Base-by-base conservation (phyloP, 495 filamentous ascomycete species). In the Cryomyces minteri region DNA sequence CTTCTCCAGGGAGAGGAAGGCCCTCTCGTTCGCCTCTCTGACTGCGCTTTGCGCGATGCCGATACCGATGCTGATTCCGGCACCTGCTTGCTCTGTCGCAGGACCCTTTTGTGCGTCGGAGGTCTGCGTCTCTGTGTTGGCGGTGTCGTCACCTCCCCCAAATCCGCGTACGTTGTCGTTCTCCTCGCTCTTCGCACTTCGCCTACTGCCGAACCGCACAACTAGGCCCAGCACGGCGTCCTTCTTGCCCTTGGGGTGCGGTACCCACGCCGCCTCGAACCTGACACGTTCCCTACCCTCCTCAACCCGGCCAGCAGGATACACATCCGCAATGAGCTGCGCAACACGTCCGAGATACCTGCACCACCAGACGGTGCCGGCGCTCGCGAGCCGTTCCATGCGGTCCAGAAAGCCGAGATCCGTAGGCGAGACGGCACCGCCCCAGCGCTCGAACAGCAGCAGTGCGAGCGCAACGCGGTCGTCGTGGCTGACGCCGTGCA, bases 381-480 rank as follows among this genome's bases (percentile, higher is more conserved):
- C 53, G 0, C 64, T 63, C 0, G 72, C 54, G 5, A 77, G 56
- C 33, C 61, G 59, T 11, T 65, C 62, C 0, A 80, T 54, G 9
- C 69, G 61, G 2, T 54, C 44, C 29, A 68, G 64, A 7, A 77
- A 60, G 3, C 56, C 54, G 25, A 61, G 51, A 51, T 80, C 76
- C 4, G 59, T 60, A 1, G 69, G 67, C 7, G 69, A 67, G 2
- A 93, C 61, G 46, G 72, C 67, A 5, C 73, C 77, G 10, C 78
- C 82, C 72, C 83, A 92, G 49, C 88, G 70, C 40, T 79, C 81
- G 44, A 77, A 86, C 9, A 88, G 70, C 2, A 80, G 71, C 2
- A 94, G 61, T 0, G 78, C 81, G 2, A 94, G 61, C 1, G 84
- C 62, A 0, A 79, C 77, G 4, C 88, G 73, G 32, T 78, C 68